Base-by-base conservation (phyloP, 164 flowering plant species). In the Sedum album region DNA sequence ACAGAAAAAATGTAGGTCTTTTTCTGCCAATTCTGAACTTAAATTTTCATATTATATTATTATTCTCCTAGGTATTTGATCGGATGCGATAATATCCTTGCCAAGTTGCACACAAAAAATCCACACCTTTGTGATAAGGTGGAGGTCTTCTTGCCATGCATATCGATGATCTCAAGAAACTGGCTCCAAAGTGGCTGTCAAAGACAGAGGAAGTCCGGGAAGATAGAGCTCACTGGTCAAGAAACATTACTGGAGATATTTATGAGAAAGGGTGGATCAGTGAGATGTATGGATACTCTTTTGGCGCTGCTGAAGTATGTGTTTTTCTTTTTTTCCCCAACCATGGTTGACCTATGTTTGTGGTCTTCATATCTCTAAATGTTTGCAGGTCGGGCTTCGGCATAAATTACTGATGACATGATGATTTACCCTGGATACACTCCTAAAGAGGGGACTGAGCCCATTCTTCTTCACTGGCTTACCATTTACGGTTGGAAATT, bases 221-320 rank as follows among this genome's bases (percentile, higher is more conserved):
- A 76, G 99, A 95, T 75, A 85, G 75, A 68, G 97, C 89, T 73
- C 99, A 95, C 74, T 92, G 99, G 99, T 79, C 80, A 51, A 92
- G 90, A 69, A 95, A 95, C 74, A 71, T 88, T 66, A 95, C 97
- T 55, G 99, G 99, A 66, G 99, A 95, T 69, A 85, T 91, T 70
- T 92, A 90, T 80, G 92, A 86, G 11, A 73, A 80, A 72, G 99
- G 99, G n/a, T 95, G 99, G 99, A 95, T 95, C 60, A 95, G 99
- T 73, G 99, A 95, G 78, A 95, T 95, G 99, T 95, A 95, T 78
- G 99, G 99, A 49, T 95, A 95, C 79, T 92, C 99, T 49, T 95
- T 95, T 80, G 99, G 97, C 75, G 99, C 97, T 20, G 92, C 99
- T 66, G 97, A 95, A 79, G 99, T 95, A 79, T 73, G 88, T 76